Evolutionary conservation across 306 rosid genomes (phyloP), one percentile per base, ranked within the genome.

Genomic region (Casuarina cunninghamiana): DNA sequence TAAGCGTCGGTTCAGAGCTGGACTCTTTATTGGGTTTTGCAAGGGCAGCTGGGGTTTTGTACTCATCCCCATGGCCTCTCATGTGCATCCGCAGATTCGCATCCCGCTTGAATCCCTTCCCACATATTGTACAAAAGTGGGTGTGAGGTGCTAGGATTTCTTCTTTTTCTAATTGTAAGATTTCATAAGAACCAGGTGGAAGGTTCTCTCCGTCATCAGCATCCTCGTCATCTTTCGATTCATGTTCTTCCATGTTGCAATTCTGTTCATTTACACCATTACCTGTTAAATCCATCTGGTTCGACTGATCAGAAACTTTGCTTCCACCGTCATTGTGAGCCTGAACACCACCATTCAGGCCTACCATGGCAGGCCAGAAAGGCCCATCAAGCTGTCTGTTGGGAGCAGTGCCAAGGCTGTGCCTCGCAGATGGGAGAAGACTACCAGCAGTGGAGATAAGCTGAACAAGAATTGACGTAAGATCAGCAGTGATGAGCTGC

Each of bases 61-160:
- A 96, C 86, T 96, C 93, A 4, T 96, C 98, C 7, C 99, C 99
- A 15, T 96, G 99, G 53, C 99, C 99, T 63, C 99, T 86, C 99
- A 96, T 96, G 90, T 96, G 99, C 99, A 96, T 96, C 54, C 98
- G 87, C 69, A 96, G 85, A 83, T 96, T 96, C 2, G 99, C 99
- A 53, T 96, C 99, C 79, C 99, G 89, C 84, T 96, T 96, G 97
- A 96, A 96, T 63, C 99, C 99, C 80, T 96, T 96, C 75, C 99
- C 99, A 11, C 99, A 96, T 75, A 96, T 93, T 6, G 96, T 86
- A 77, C 99, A 96, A 87, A 96, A 96, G 80, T 96, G 99, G 6
- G 99, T 93, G 72, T 91, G 99, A 48, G 99, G 99, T 15, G 99
- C 99, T 17, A 96, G 97, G 82, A 96, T 96, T 89, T 91, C 99